These are phyloP conservation scores for Cubamyces lactineus DNA, from an alignment of 768 basidiomycete genomes.

Conservation along the genomic window DNA sequence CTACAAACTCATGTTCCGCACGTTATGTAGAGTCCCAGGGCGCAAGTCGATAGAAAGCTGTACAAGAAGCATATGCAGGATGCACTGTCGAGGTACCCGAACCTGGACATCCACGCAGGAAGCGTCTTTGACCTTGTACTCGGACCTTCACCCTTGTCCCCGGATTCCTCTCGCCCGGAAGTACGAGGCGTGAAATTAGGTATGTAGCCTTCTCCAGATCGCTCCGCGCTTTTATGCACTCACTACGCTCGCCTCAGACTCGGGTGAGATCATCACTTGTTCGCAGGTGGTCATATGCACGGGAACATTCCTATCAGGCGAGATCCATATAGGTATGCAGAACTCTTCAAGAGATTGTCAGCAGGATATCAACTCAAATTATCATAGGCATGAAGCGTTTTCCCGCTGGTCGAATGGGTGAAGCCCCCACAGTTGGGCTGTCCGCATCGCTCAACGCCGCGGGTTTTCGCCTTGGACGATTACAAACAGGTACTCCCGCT, in stretches of 20 bases:
- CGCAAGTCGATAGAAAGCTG: conserved; percentile 83
- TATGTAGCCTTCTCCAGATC: conserved; percentile 30
- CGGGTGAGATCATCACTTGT: conserved; percentile 74
- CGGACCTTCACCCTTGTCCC: conserved; percentile 43
- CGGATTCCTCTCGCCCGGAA: conserved; percentile 34
- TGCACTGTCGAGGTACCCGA: conserved; percentile 63
- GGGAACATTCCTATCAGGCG: conserved; percentile 88
- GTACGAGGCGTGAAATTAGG: conserved; percentile 66
- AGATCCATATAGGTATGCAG: conserved; percentile 80
- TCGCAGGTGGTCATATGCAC: conserved; percentile 87
- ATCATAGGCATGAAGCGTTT: conserved; percentile 66
- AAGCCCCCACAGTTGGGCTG: conserved; percentile 71
- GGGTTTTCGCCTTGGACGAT: conserved; percentile 79
- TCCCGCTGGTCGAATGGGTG: conserved; percentile 78
- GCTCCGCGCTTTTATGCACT: neutral
- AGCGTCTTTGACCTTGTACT: conserved; percentile 82
- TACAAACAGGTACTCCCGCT: conserved; percentile 89
- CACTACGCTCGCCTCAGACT: conserved; percentile 47
- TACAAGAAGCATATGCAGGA: conserved; percentile 86
- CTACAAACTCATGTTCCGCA: too few relatives aligned
- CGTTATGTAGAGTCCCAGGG: conserved; percentile 73
- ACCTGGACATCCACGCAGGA: conserved; percentile 69
- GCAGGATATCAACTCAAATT: neutral
- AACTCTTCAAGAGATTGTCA: neutral
- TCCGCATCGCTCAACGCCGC: conserved; percentile 74